Conservation (phyloP, 768 basidiomycete species). For the Pisolithus tinctorius region DNA sequence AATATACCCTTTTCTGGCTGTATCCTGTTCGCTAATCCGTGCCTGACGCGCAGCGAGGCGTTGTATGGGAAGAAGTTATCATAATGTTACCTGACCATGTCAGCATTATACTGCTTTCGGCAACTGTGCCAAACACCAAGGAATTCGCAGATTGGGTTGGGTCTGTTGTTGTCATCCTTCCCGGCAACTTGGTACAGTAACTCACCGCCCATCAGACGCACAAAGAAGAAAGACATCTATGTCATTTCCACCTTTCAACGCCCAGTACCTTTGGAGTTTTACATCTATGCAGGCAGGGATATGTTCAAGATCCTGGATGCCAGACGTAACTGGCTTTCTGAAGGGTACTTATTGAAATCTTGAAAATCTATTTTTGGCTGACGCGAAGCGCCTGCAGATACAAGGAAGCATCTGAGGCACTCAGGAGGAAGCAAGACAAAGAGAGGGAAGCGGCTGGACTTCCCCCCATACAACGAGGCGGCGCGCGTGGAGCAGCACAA, state of each 20-base stretch:
- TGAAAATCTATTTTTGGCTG: background rate
- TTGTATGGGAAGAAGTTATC: conserved; percentile 99
- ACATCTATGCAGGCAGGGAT: conserved; percentile 90
- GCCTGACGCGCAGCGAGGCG: conserved; percentile 64
- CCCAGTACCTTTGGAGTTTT: conserved; percentile 96
- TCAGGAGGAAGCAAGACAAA: conserved; percentile 94
- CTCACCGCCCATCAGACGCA: conserved; percentile 53
- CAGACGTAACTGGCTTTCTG: conserved; percentile 59
- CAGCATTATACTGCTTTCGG: conserved; percentile 93
- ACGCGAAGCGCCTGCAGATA: conserved; percentile 45
- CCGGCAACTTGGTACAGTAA: conserved; percentile 1
- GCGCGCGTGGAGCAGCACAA: conserved; percentile 65
- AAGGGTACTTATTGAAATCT: conserved; percentile 49
- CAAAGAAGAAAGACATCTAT: conserved; percentile 99
- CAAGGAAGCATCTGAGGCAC: conserved; percentile 82
- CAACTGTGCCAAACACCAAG: conserved; percentile 95
- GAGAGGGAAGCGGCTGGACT: conserved; percentile 94
- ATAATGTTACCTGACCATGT: conserved; percentile 99
- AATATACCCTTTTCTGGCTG: conserved; percentile 8
- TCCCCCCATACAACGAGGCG: conserved; percentile 76
- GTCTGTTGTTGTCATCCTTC: conserved; percentile 40
- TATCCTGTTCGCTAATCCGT: conserved; percentile 8
- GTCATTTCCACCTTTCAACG: conserved; percentile 96
- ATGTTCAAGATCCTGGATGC: conserved; percentile 90
- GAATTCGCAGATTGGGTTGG: conserved; percentile 99